Base-by-base conservation (phyloP, 345 rosid species). In the Melastoma malabathricum region DNA sequence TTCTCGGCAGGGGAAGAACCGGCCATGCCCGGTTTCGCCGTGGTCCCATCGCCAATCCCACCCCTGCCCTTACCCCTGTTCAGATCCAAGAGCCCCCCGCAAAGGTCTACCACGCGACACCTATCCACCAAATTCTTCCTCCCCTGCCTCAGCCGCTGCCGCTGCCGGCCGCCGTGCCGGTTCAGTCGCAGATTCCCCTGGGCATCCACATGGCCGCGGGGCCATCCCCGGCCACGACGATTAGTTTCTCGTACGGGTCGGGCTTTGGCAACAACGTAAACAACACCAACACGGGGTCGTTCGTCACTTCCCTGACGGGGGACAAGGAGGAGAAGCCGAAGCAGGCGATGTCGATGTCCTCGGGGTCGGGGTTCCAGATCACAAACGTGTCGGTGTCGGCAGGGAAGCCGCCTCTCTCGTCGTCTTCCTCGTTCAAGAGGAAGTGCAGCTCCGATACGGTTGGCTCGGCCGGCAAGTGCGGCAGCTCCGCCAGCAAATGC, bases 11-110 rank as follows among this genome's bases (percentile, higher is more conserved):
- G 20, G 77, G 75, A 47, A 61, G 87, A 55, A 87, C 86, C 55
- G 98, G 98, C 15, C 98, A 87, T 45, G 98, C 98, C 45, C 89
- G 98, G 54, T 92, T 92, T 52, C 64, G 97, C 51, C 70, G 95
- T 1, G 93, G 73, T 47, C 43, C 58, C 19, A 18, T 34, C 38
- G 49, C 16, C 23, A 31, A 15, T 39, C 59, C 44, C 9, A 55
- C 9, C 10, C 15, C 62, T 12, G 43, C 43, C 59, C 63, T 57
- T 34, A 50, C 48, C 17, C 62, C 45, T 54, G 31, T 34, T 34
- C 41, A 34, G 12, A 8, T 1, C 12, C 41, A 22, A 22, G 25
- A 22, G 25, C 50, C 49, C 13, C 13, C 66, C 62, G 15, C 20
- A 34, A 74, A 76, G 60, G 68, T 75, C 44, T 79, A 67, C 63